These are phyloP conservation scores for Tremellales sp. DNA, from an alignment of 1,284 basidiomycete genomes.

Conservation along the genomic window DNA sequence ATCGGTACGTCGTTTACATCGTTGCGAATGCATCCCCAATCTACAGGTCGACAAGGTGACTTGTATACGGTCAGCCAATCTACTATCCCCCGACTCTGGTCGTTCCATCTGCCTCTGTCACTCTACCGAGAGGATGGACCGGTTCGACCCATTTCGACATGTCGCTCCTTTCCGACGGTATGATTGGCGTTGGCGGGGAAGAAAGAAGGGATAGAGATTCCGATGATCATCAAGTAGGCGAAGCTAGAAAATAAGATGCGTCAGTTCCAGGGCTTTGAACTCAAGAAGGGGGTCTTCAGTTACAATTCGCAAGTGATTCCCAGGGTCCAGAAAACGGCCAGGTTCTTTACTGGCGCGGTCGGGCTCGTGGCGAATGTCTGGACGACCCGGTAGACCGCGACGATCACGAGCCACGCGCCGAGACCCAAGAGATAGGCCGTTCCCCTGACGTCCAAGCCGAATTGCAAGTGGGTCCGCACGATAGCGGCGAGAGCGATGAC, in stretches of 20 bases:
- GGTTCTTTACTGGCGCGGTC: conserved; percentile 9
- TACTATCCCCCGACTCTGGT: neutral
- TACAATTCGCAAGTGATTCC: conserved; percentile 25
- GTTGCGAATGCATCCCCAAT: too few relatives aligned
- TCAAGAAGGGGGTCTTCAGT: conserved; percentile 1
- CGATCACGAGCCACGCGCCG: conserved; percentile 4
- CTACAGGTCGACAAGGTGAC: too few relatives aligned
- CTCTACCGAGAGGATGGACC: neutral
- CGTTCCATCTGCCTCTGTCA: neutral
- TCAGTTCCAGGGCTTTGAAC: neutral
- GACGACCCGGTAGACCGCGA: conserved; percentile 13
- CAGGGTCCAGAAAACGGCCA: conserved; percentile 24
- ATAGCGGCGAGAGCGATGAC: conserved; percentile 13
- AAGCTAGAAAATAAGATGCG: neutral
- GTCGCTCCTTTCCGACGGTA: too few relatives aligned
- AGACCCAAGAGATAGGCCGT: conserved; percentile 9
- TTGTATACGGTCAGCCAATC: conserved; percentile 4
- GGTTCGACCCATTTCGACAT: neutral
- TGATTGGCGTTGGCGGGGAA: neutral
- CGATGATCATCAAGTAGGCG: neutral
- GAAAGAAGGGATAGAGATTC: neutral
- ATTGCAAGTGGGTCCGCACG: conserved; percentile 12
- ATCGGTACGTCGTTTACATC: too few relatives aligned
- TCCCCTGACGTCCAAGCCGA: conserved; percentile 7
- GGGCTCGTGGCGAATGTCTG: conserved; percentile 4